Evolutionary conservation across 805 yeast genomes (phyloP), one percentile per base, ranked within the genome.

Genomic region (Phaffomyces antillensis): DNA sequence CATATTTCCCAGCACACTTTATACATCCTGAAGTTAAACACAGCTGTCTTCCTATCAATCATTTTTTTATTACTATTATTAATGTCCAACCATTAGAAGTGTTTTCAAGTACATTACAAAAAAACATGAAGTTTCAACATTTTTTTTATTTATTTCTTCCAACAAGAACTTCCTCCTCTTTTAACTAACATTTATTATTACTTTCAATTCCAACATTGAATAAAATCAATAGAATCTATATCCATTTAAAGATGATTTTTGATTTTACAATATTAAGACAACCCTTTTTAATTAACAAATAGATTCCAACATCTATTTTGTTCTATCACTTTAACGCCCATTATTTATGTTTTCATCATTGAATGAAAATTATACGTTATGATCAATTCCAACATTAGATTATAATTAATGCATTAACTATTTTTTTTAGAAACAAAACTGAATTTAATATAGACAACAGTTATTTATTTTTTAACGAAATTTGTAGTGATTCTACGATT

Each of bases 121-220:
- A 16, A 33, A n/a, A 20, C 23, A 20, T 20, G n/a, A 39, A 39
- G 41, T 40, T 31, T 40, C 42, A 33, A 40, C 30, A 23, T 18
- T 13, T 15, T 13, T 15, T 28, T 37, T 24, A 24, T 38, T 32
- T 18, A 37, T 2, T 41, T 39, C 45, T 45, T 45, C 48, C 48
- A 45, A 42, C 45, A 45, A 41, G 42, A 45, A 37, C 32, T 23
- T 28, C n/a, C n/a, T 3, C 3, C 23, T 7, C 4, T 16, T 32
- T 26, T 40, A 36, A 15, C 15, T 28, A 28, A 12, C 10, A 32
- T 18, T 32, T 16, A 30, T 16, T 35, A 38, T 23, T 26, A 36
- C 24, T 32, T 43, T 43, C 48, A 41, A 47, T 53, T 52, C 57
- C 57, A 53, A 51, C 57, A 51, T 53, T 46, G 49, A 45, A 41